Percentiles rank a stretch among this genome's conserved stretches.
Evolutionary conservation across 768 basidiomycete genomes (phyloP).

Genomic region (Coprinopsis strossmayeri): DNA sequence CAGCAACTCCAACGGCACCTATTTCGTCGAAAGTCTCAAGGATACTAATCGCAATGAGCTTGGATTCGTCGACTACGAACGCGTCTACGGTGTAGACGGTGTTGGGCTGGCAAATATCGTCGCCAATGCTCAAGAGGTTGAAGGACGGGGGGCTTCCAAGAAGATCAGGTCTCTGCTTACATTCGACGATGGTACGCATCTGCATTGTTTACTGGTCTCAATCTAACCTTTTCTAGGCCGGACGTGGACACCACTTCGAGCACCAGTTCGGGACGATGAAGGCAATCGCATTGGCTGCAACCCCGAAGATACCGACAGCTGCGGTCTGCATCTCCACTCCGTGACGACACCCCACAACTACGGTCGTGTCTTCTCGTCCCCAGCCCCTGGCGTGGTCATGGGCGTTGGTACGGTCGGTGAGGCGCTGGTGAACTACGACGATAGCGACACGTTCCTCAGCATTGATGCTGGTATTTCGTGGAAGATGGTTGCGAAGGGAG

Average conservation of each 20-base stretch:
- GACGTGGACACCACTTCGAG: conserved; percentile 64
- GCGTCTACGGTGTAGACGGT: conserved; percentile 79
- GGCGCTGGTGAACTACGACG: conserved; percentile 62
- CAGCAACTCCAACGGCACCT: conserved; percentile 93
- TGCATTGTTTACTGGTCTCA: too few relatives aligned
- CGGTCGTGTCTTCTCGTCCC: conserved; percentile 90
- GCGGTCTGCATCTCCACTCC: conserved; percentile 88
- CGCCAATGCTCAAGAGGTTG: conserved; percentile 77
- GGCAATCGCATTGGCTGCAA: conserved; percentile 64
- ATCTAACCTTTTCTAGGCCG: too few relatives aligned
- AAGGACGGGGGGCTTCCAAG: conserved; percentile 62
- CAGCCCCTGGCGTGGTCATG: conserved; percentile 93
- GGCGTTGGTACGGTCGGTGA: conserved; percentile 89
- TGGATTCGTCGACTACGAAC: conserved; percentile 94
- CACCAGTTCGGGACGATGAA: conserved; percentile 50
- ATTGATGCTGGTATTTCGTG: conserved; percentile 85
- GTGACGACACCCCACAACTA: conserved; percentile 91
- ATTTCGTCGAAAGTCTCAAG: conserved; percentile 84
- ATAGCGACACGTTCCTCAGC: conserved; percentile 92
- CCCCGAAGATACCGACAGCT: conserved; percentile 44
- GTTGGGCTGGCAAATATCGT: conserved; percentile 90
- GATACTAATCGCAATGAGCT: conserved; percentile 87
- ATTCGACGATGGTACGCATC: conserved; percentile 86
- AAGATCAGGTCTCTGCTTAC: conserved; percentile 76
- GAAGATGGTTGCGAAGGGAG: conserved; percentile 66